phyloP scores from a whole-genome alignment of 495 filamentous ascomycete genomes.

The Trichoderma erinaceum region DNA sequence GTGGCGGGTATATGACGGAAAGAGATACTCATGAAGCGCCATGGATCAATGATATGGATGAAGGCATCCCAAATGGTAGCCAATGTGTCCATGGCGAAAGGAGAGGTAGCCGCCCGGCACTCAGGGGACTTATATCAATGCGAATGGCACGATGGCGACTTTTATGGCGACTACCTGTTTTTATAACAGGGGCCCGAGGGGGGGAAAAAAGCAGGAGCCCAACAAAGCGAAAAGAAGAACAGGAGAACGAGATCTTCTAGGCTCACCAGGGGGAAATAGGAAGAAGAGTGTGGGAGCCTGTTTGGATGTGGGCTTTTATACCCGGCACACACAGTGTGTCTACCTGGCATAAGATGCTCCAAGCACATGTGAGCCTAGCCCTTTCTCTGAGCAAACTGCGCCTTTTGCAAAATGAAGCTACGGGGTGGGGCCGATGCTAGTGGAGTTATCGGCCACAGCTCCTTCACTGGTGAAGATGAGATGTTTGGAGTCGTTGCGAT shows the following conservation, averaged over 20 bases:
- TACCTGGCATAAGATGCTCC: not conserved
- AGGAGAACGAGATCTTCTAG: not conserved
- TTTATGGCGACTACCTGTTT: not conserved
- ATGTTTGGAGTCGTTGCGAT: too few species aligned
- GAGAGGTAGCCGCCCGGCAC: not conserved
- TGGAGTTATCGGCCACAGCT: not conserved
- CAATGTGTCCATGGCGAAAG: not conserved
- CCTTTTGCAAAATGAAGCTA: conserved; percentile 1
- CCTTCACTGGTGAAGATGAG: not conserved
- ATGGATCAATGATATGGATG: not conserved
- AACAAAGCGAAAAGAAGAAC: not conserved
- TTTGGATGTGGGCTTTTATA: conserved; percentile 9
- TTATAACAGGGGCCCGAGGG: not conserved
- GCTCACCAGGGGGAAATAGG: not conserved
- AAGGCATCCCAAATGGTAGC: conserved; percentile 3
- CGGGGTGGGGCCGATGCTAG: conserved; percentile 8
- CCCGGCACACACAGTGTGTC: not conserved
- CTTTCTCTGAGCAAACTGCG: not conserved
- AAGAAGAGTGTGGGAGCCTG: conserved; percentile 2
- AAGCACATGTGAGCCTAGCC: not conserved
- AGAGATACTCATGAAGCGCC: not conserved
- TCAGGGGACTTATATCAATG: not conserved
- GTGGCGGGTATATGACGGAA: conserved; percentile 19
- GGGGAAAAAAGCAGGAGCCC: not conserved
- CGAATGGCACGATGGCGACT: not conserved